Percentiles rank a stretch among this genome's conserved stretches.
phyloP scores from a whole-genome alignment of 1,284 basidiomycete species.

The Uromyces viciae-fabae region DNA sequence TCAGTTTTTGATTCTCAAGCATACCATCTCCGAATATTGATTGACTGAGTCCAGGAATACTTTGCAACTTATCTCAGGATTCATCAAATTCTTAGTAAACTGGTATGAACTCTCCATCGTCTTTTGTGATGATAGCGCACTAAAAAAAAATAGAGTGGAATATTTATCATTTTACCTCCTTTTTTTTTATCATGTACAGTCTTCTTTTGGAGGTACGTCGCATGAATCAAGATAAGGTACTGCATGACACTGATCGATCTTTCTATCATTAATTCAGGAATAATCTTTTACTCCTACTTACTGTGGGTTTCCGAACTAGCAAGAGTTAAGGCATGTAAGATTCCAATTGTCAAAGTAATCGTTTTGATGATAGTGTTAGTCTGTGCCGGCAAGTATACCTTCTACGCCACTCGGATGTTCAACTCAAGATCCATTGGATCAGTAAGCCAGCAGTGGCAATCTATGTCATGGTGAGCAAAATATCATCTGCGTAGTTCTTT shows the following conservation, averaged over 20 bases:
- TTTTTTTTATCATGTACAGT: too few species aligned
- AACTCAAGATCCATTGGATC: background rate
- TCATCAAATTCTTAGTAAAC: background rate
- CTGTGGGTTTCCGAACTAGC: slow-evolving; percentile 1
- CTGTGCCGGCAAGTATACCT: background rate
- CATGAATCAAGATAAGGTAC: too few species aligned
- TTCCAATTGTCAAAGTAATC: background rate
- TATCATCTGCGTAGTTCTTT: too few species aligned
- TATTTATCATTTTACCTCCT: too few species aligned
- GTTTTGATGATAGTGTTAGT: background rate
- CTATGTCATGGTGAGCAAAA: background rate
- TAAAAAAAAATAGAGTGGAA: background rate
- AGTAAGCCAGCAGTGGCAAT: background rate
- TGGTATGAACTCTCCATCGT: background rate
- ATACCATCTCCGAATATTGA: too few species aligned
- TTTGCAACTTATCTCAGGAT: background rate
- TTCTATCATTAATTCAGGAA: too few species aligned
- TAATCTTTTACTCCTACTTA: background rate
- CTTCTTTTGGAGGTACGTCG: too few species aligned
- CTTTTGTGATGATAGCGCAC: background rate
- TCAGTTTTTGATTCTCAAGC: background rate
- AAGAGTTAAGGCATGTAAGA: background rate
- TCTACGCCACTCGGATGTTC: background rate
- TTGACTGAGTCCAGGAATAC: too few species aligned
- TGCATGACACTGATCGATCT: too few species aligned